Conservation (phyloP, 2,329 filamentous ascomycete species). For the Phialophora expanda region DNA sequence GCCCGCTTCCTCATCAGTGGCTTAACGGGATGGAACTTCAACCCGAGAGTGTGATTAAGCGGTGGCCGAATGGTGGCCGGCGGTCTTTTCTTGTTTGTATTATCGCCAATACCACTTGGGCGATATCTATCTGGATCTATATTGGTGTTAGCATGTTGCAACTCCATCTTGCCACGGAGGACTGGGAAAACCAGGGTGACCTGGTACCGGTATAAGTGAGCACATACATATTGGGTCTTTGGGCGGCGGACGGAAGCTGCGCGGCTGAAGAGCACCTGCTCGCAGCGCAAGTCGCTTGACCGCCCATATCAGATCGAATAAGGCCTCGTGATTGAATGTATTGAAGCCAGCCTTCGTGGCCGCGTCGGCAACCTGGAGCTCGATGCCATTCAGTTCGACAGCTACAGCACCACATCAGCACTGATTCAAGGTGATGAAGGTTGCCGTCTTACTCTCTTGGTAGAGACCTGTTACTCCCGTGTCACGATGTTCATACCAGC, state of each 20-base stretch:
- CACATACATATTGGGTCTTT: slow-evolving; percentile 27
- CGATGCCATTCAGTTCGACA: slow-evolving; percentile 32
- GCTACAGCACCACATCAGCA: slow-evolving; percentile 24
- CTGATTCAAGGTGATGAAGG: not conserved
- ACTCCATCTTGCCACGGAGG: not conserved
- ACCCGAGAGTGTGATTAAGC: slow-evolving; percentile 10
- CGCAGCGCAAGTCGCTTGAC: slow-evolving; percentile 31
- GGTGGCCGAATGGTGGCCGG: slow-evolving; percentile 9
- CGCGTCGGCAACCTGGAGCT: slow-evolving; percentile 35
- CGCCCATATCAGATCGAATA: slow-evolving; percentile 39
- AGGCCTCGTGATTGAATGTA: slow-evolving; percentile 33
- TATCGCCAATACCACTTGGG: slow-evolving; percentile 31
- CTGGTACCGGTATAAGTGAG: not conserved
- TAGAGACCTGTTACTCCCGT: slow-evolving; percentile 37
- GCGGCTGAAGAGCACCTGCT: slow-evolving; percentile 1
- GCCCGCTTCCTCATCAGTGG: slow-evolving; percentile 26
- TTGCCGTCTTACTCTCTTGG: slow-evolving; percentile 33
- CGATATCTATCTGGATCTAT: slow-evolving; percentile 37
- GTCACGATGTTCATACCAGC: slow-evolving; percentile 38
- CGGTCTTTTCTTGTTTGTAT: slow-evolving; percentile 33
- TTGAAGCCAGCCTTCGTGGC: slow-evolving; percentile 35
- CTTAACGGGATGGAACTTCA: slow-evolving; percentile 25
- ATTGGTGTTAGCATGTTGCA: not conserved
- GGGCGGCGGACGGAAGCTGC: not conserved
- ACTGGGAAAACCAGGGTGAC: no score